Conservation (phyloP, 2,329 filamentous ascomycete species). For the Aschersonia sp. region DNA sequence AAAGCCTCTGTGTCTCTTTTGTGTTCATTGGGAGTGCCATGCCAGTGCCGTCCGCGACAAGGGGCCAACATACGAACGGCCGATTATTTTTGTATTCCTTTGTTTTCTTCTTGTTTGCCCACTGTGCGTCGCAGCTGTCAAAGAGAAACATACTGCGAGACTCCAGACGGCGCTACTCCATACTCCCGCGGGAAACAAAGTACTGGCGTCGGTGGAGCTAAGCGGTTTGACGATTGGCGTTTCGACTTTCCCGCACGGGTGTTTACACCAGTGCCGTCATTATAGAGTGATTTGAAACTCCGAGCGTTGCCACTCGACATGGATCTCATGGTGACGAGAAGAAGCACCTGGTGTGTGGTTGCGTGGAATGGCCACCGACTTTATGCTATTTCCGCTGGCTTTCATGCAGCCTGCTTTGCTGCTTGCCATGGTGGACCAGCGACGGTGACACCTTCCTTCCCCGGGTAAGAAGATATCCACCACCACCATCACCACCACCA, state of each 20-base stretch:
- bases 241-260: background rate
- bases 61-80: background rate
- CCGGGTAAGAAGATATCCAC: too few relatives aligned
- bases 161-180: background rate
- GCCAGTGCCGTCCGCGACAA: too few relatives aligned
- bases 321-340: background rate
- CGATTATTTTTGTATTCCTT: background rate
- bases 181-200: background rate
- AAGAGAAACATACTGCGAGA: background rate
- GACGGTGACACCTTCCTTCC: too few relatives aligned
- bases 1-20: background rate
- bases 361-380: background rate
- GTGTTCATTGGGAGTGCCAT: background rate
- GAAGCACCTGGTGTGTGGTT: background rate
- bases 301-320: background rate
- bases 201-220: background rate
- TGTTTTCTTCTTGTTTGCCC: background rate
- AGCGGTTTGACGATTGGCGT: background rate
- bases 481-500: too few relatives aligned
- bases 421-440: too few relatives aligned
- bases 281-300: background rate
- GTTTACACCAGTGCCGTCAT: background rate
- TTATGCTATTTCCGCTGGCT: too few relatives aligned
- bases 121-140: background rate
- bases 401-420: too few relatives aligned